Percentiles rank a stretch among this genome's conserved stretches.
These are phyloP conservation scores for Fraxinus cuspidata DNA, from an alignment of 257 asterid genomes.

Conservation along the genomic window DNA sequence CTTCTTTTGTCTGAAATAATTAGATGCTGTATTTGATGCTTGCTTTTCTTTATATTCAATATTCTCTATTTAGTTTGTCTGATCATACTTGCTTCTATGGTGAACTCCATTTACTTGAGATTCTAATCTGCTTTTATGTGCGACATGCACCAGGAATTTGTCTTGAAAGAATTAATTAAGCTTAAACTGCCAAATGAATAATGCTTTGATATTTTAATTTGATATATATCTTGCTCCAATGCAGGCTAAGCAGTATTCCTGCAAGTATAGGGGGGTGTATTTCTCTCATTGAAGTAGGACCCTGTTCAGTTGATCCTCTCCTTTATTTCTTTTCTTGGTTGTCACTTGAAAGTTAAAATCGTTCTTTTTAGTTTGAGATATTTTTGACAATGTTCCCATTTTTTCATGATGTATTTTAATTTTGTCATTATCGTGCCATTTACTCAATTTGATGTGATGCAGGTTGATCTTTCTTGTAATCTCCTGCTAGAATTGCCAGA, in stretches of 20 bases:
- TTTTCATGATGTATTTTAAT: constrained; percentile 8
- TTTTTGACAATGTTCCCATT: not conserved
- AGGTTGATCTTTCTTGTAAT: constrained; percentile 87
- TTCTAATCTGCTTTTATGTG: not conserved
- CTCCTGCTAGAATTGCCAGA: constrained; percentile 78
- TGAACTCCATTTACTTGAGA: constrained; percentile 1
- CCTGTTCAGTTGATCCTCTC: constrained; percentile 7
- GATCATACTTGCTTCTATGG: constrained; percentile 2
- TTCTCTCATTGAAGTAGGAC: constrained; percentile 78
- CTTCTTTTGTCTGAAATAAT: constrained; percentile 22
- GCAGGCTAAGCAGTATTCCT: constrained; percentile 74
- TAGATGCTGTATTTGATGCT: constrained; percentile 19
- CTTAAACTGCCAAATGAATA: not conserved
- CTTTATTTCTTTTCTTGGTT: constrained; percentile 5
- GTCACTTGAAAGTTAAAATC: not conserved
- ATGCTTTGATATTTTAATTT: constrained; percentile 14
- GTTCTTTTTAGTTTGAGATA: constrained; percentile 13
- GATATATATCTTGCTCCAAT: constrained; percentile 29
- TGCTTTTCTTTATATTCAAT: not conserved
- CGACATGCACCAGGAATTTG: constrained; percentile 11
- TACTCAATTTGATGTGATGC: constrained; percentile 36
- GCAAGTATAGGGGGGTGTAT: constrained; percentile 62
- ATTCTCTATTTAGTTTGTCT: not conserved
- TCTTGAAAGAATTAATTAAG: constrained; percentile 7
- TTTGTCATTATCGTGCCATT: constrained; percentile 17